phyloP scores from a whole-genome alignment of 768 basidiomycete genomes.

The Daedaleopsis nitida region DNA sequence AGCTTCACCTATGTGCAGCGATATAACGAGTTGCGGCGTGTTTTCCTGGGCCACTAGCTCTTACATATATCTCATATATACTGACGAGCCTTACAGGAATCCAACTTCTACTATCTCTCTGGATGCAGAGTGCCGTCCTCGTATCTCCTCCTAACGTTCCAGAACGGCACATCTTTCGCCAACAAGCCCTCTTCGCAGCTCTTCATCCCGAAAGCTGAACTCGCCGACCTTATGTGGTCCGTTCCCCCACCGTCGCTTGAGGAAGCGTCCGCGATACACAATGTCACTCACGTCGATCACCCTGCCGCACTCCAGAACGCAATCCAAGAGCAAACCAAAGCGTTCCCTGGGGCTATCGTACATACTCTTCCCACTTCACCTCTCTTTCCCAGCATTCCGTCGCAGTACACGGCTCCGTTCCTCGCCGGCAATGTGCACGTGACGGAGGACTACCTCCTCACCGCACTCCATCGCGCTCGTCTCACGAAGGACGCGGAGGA shows the following conservation, averaged over 20 bases:
- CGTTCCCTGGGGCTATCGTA: slow-evolving; percentile 56
- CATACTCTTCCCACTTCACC: slow-evolving; percentile 64
- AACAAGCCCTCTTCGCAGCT: slow-evolving; percentile 53
- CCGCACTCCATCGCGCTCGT: slow-evolving; percentile 80
- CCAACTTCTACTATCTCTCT: slow-evolving; percentile 87
- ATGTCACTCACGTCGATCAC: slow-evolving; percentile 63
- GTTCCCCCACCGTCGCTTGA: slow-evolving; percentile 75
- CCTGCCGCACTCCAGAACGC: slow-evolving; percentile 45
- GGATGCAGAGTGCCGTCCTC: slow-evolving; percentile 78
- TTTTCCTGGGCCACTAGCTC: slow-evolving; percentile 27
- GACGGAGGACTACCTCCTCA: slow-evolving; percentile 66
- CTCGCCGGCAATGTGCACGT: slow-evolving; percentile 39
- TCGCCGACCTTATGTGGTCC: slow-evolving; percentile 85
- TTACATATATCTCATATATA: neutral
- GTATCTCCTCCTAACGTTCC: slow-evolving; percentile 61
- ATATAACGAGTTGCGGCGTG: too few relatives aligned
- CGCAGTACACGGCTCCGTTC: slow-evolving; percentile 41
- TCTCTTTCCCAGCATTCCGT: slow-evolving; percentile 53
- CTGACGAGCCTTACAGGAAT: slow-evolving; percentile 47
- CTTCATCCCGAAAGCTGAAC: slow-evolving; percentile 77
- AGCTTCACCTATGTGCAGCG: too few relatives aligned
- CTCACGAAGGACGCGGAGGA: slow-evolving; percentile 78
- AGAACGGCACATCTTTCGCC: slow-evolving; percentile 49
- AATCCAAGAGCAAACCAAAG: slow-evolving; percentile 49
- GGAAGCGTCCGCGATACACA: slow-evolving; percentile 54